Evolutionary conservation across 345 rosid genomes (phyloP).

Genomic region (Ceriops tagal): DNA sequence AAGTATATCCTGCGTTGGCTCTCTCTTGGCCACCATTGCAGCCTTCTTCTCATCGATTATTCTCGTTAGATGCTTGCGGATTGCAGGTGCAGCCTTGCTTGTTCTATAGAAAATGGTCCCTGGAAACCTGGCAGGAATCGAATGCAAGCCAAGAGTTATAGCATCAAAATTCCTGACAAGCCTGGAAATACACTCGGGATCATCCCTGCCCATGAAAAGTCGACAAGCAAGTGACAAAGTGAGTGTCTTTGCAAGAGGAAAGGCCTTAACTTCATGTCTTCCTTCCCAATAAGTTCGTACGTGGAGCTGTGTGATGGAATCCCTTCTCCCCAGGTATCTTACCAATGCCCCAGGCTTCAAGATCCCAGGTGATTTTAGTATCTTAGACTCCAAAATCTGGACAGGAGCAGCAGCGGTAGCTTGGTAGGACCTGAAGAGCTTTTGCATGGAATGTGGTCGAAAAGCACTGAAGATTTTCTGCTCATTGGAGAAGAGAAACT

Average conservation of each 20-base stretch:
- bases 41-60: constrained; percentile 40
- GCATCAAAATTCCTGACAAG: constrained; percentile 40
- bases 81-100: constrained; percentile 29
- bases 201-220: constrained; percentile 47
- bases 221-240: constrained; percentile 49
- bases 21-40: constrained; percentile 25
- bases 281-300: constrained; percentile 42
- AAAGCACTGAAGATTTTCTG: constrained; percentile 49
- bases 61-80: constrained; percentile 30
- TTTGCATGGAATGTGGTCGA: constrained; percentile 50
- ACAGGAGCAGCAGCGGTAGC: constrained; percentile 15
- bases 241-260: constrained; percentile 35
- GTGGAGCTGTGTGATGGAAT: constrained; percentile 42
- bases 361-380: constrained; percentile 37
- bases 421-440: constrained; percentile 44
- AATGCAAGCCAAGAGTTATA: constrained; percentile 45
- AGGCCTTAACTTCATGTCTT: constrained; percentile 28
- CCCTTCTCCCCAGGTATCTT: constrained; percentile 47
- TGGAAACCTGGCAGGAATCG: constrained; percentile 36
- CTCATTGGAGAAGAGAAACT: constrained; percentile 54
- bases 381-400: constrained; percentile 23
- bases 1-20: constrained; percentile 30
- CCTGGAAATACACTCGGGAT: constrained; percentile 39
- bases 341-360: constrained; percentile 52
- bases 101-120: constrained; percentile 43